Evolutionary conservation across 2,329 filamentous ascomycete genomes (phyloP).

Genomic region (Claviceps africana): DNA sequence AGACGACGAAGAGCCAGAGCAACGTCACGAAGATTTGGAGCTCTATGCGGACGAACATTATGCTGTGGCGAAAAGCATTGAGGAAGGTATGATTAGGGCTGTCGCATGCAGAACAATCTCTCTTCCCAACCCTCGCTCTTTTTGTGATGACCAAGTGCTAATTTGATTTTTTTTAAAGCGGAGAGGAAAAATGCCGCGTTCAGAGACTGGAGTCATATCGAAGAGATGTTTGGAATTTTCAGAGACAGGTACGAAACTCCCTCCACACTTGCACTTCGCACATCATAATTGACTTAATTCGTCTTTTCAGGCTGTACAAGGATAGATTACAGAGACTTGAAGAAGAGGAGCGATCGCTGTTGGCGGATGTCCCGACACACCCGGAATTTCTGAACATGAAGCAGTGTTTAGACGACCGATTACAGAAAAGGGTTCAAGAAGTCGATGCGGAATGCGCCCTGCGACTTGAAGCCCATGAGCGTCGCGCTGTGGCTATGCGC

Average conservation of each 20-base stretch:
- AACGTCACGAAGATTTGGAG: constrained; percentile 39
- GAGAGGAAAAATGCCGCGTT: constrained; percentile 68
- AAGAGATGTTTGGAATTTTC: constrained; percentile 78
- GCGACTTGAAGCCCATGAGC: constrained; percentile 58
- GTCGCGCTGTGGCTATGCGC: constrained; percentile 64
- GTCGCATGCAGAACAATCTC: background rate
- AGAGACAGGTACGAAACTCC: constrained; percentile 50
- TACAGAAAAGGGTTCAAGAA: constrained; percentile 64
- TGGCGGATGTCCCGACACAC: constrained; percentile 55
- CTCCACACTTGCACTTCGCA: background rate
- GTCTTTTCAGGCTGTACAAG: constrained; percentile 58
- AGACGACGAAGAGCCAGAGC: constrained; percentile 27
- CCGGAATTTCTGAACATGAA: constrained; percentile 86
- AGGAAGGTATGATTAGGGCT: constrained; percentile 45
- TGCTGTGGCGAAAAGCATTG: constrained; percentile 44
- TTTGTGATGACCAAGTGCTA: constrained; percentile 7
- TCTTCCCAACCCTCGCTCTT: background rate
- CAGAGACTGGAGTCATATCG: constrained; percentile 65
- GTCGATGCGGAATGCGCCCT: constrained; percentile 62
- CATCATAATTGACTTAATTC: background rate
- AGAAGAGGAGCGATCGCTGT: constrained; percentile 48
- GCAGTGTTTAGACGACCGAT: constrained; percentile 68
- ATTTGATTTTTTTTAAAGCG: constrained; percentile 37
- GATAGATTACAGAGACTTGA: constrained; percentile 76
- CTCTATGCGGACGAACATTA: constrained; percentile 37